Evolutionary conservation across 169 alveolate species (phyloP).

Genomic region (Fabrea salina): DNA sequence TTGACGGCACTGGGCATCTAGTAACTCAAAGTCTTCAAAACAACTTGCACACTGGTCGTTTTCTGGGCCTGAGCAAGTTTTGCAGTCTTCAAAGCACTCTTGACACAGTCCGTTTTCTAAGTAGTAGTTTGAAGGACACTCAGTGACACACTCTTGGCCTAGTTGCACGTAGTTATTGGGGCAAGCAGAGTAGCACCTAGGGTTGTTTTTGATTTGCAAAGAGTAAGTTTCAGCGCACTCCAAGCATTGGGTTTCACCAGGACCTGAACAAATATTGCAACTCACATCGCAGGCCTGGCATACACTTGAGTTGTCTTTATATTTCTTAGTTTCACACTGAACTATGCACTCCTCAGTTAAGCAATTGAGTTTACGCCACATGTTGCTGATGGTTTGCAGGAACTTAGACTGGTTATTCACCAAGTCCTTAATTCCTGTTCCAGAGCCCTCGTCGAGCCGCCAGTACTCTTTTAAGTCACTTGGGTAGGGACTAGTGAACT

Average conservation of each 20-base stretch:
- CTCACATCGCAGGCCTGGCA: background rate
- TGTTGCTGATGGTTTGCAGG: background rate
- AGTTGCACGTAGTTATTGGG: too few species aligned
- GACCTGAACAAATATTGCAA: background rate
- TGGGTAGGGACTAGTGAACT: background rate
- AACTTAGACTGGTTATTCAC: background rate
- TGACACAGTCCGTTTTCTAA: too few species aligned
- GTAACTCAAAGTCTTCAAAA: too few species aligned
- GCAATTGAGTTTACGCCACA: background rate
- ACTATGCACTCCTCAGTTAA: background rate
- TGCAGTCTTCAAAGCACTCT: too few species aligned
- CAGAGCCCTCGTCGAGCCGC: background rate
- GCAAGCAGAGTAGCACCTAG: too few species aligned
- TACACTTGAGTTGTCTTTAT: background rate
- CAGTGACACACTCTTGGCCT: too few species aligned
- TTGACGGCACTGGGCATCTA: too few species aligned
- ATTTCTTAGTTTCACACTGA: background rate
- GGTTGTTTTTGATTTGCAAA: too few species aligned
- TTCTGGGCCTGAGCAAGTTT: too few species aligned
- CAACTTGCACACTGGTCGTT: too few species aligned
- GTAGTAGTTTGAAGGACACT: too few species aligned
- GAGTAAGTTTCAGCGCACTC: background rate
- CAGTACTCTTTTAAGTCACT: background rate
- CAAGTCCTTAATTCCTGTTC: background rate
- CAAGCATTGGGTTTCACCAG: background rate